Base-by-base conservation (phyloP, 345 rosid species). In the Punica granatum region DNA sequence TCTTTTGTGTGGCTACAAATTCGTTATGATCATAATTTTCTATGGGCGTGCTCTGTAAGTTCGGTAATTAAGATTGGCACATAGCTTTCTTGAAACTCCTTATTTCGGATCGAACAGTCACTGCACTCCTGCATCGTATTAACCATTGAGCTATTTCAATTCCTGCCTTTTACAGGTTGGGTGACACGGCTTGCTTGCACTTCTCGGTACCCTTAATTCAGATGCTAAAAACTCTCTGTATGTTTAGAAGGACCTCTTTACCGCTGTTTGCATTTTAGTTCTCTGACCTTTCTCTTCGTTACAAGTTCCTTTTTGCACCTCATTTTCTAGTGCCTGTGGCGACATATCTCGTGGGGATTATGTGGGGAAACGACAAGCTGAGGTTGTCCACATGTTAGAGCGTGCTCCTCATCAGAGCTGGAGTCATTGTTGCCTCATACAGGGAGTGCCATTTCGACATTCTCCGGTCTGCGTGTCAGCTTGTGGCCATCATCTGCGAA, bases 181-280 rank as follows among this genome's bases (percentile, higher is more conserved):
- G 97, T 42, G 89, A 94, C 82, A 94, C 98, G 67, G 98, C 98
- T 59, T 91, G 88, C 74, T 81, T 93, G 80, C 88, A 85, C 78
- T 91, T 93, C 58, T 91, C 99, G 26, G 96, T 93, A 69, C 97
- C 99, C 82, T 90, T 93, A 74, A 93, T 93, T 77, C 99, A 93
- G 85, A 90, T 93, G 98, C 98, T 94, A 49, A 91, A 94, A 81
- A 98, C 98, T 76, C 74, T 89, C 71, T 89, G 99, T 94, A 92
- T 71, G 97, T 81, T 60, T 54, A 73, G 69, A 21, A 70, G 51
- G 60, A 23, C 35, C 44, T 28, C 49, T 33, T 11, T 63, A 39
- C 39, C 51, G 32, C 34, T 3, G 18, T 6, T 44, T 30, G 41
- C 35, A 85, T 70, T 37, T 25, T 11, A 37, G 1, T 37, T 6